Percentiles rank a stretch among this genome's conserved stretches.
Evolutionary conservation across 106 monocot species (phyloP).

Genomic region (Dendrobium nobile): DNA sequence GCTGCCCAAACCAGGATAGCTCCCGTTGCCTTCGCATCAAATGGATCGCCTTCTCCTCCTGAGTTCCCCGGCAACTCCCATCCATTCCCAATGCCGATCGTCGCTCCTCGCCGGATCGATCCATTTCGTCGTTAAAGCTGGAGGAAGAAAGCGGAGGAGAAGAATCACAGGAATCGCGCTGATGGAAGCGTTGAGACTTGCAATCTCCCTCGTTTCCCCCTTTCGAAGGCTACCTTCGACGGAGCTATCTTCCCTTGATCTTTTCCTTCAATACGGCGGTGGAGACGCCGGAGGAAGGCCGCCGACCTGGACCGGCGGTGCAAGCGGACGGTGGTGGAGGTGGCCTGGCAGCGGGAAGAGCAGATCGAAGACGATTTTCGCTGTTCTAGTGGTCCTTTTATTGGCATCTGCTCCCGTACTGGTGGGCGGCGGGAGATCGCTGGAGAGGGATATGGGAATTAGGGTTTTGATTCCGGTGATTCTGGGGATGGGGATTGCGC

Average conservation of each 20-base stretch:
- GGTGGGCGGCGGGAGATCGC: neutral
- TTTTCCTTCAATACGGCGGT: neutral
- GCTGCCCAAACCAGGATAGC: too few species aligned
- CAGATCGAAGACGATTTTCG: neutral
- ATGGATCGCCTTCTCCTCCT: neutral
- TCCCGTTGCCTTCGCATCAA: neutral
- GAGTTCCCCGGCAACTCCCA: neutral
- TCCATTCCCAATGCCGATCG: neutral
- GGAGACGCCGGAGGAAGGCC: neutral
- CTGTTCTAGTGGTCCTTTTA: neutral
- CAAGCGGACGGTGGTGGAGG: neutral
- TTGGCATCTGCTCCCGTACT: neutral
- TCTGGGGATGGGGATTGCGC: neutral
- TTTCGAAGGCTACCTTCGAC: neutral
- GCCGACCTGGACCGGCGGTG: neutral
- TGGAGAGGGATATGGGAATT: neutral
- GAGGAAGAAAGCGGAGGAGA: neutral
- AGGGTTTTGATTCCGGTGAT: conserved; percentile 5
- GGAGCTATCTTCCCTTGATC: neutral
- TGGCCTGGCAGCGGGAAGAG: neutral
- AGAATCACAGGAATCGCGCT: neutral
- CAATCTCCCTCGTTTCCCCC: neutral
- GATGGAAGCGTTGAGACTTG: neutral
- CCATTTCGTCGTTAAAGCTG: neutral
- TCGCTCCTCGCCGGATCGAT: neutral